These are phyloP conservation scores for Kodamaea sagamina DNA, from an alignment of 805 yeast genomes.

Conservation along the genomic window DNA sequence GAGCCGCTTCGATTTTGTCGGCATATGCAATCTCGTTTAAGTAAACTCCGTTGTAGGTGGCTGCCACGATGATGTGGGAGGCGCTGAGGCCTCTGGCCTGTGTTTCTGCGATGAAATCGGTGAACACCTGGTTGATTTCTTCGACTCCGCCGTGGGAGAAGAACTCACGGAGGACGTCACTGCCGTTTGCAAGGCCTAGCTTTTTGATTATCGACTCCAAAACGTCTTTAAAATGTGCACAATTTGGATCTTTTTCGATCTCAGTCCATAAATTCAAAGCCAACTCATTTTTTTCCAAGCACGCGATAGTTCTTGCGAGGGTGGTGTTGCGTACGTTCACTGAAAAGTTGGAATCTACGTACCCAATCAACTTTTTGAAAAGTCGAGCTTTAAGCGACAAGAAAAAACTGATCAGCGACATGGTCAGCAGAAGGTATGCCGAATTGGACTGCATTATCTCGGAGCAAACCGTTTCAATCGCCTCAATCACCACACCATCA, in stretches of 20 bases:
- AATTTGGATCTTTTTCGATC: slow-evolving; percentile 10
- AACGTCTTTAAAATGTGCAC: neutral
- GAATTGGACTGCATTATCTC: slow-evolving; percentile 44
- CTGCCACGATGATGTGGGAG: slow-evolving; percentile 19
- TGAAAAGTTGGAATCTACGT: slow-evolving; percentile 41
- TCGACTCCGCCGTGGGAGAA: slow-evolving; percentile 27
- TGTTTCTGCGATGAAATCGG: slow-evolving; percentile 24
- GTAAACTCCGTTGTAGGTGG: slow-evolving; percentile 35
- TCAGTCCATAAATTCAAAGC: slow-evolving; percentile 44
- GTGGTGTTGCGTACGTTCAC: slow-evolving; percentile 34
- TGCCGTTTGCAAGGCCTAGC: slow-evolving; percentile 5
- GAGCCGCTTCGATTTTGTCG: slow-evolving; percentile 15
- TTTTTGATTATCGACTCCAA: neutral
- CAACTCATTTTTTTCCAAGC: slow-evolving; percentile 34
- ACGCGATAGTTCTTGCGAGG: slow-evolving; percentile 34
- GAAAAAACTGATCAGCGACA: slow-evolving; percentile 5
- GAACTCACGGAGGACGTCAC: slow-evolving; percentile 28
- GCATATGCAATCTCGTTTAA: slow-evolving; percentile 41
- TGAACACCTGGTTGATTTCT: slow-evolving; percentile 30
- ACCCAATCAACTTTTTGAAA: slow-evolving; percentile 39
- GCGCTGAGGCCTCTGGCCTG: neutral
- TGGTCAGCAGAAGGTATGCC: slow-evolving; percentile 7
- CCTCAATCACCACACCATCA: slow-evolving; percentile 20
- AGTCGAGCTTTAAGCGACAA: slow-evolving; percentile 3
- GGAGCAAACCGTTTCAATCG: slow-evolving; percentile 51